phyloP scores from a whole-genome alignment of 805 yeast species.

The Ogataea methylovora region DNA sequence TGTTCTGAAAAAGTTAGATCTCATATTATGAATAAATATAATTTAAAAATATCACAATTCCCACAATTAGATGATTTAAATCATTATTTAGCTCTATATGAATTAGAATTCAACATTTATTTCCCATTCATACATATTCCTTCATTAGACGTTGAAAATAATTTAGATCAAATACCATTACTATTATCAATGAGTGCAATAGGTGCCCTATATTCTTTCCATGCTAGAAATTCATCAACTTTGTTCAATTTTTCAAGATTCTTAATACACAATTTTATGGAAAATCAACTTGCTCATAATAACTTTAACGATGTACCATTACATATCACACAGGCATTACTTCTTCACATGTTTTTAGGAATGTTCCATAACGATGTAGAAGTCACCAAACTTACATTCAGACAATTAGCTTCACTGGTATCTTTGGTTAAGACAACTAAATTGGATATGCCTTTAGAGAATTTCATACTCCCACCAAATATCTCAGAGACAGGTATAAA shows the following conservation, averaged over 20 bases:
- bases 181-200: slow-evolving; percentile 76
- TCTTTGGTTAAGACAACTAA: slow-evolving; percentile 47
- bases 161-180: slow-evolving; percentile 54
- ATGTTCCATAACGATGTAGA: slow-evolving; percentile 50
- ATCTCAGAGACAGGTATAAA: slow-evolving; percentile 9
- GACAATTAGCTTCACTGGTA: slow-evolving; percentile 46
- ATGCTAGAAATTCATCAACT: slow-evolving; percentile 66
- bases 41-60: slow-evolving; percentile 50
- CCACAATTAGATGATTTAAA: slow-evolving; percentile 75
- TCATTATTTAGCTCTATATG: slow-evolving; percentile 66
- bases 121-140: slow-evolving; percentile 82
- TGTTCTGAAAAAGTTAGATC: slow-evolving; percentile 46
- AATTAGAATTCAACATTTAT: slow-evolving; percentile 69
- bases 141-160: slow-evolving; percentile 38
- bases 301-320: slow-evolving; percentile 47
- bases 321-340: slow-evolving; percentile 49
- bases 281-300: slow-evolving; percentile 35
- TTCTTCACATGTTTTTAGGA: slow-evolving; percentile 47
- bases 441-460: slow-evolving; percentile 43
- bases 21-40: slow-evolving; percentile 46
- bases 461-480: slow-evolving; percentile 35
- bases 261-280: slow-evolving; percentile 61
- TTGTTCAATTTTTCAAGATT: slow-evolving; percentile 61
- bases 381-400: slow-evolving; percentile 39
- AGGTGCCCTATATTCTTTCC: slow-evolving; percentile 83